phyloP scores from a whole-genome alignment of 192 early-diverging fungal genomes.

The Rhizophagus clarus region DNA sequence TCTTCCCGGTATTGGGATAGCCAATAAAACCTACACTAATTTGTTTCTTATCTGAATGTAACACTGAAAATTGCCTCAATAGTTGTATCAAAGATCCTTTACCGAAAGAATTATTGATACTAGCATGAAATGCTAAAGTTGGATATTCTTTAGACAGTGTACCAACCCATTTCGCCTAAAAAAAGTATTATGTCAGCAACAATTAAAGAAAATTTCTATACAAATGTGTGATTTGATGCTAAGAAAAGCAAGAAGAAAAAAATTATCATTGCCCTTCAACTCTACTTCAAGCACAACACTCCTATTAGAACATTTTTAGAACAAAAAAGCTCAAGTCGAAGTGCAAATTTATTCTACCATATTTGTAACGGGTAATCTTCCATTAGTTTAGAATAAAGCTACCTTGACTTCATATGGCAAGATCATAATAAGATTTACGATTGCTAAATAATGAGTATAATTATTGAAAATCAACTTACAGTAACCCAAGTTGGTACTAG shows the following conservation, averaged over 20 bases:
- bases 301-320: slow-evolving; percentile 44
- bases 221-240: slow-evolving; percentile 26
- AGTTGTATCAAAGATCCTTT: slow-evolving; percentile 97
- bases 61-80: slow-evolving; percentile 92
- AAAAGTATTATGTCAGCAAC: background rate
- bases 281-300: slow-evolving; percentile 3
- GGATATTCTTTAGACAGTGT: slow-evolving; percentile 88
- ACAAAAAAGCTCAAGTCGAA: slow-evolving; percentile 50
- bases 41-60: slow-evolving; percentile 98
- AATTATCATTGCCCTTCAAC: slow-evolving; percentile 22
- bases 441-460: background rate
- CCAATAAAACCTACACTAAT: slow-evolving; percentile 98
- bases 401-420: slow-evolving; percentile 51
- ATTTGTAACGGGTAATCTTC: slow-evolving; percentile 53
- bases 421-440: too few relatives aligned
- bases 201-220: background rate
- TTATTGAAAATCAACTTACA: slow-evolving; percentile 46
- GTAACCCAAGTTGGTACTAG: slow-evolving; percentile 99
- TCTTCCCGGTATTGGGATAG: slow-evolving; percentile 97
- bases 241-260: slow-evolving; percentile 31
- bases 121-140: slow-evolving; percentile 98
- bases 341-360: slow-evolving; percentile 49
- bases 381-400: slow-evolving; percentile 7
- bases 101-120: slow-evolving; percentile 98
- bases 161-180: slow-evolving; percentile 90